phyloP scores from a whole-genome alignment of 2,329 filamentous ascomycete species.

The Paecilomyces dactylethromorphus region DNA sequence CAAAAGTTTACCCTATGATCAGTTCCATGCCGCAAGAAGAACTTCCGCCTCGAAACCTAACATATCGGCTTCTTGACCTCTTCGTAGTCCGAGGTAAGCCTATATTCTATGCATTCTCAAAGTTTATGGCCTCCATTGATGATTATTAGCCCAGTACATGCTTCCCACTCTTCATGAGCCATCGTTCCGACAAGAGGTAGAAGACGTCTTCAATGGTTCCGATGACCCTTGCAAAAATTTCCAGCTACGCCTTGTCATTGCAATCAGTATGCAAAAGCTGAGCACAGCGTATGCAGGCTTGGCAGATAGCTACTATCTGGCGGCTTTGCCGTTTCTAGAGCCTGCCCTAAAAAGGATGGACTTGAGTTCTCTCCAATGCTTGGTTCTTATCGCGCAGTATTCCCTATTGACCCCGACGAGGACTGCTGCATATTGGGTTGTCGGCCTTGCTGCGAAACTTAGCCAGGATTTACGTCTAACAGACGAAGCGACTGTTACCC shows the following conservation, averaged over 20 bases:
- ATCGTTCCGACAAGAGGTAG: conserved; percentile 66
- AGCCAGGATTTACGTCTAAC: conserved; percentile 83
- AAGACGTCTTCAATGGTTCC: conserved; percentile 72
- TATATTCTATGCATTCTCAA: not conserved
- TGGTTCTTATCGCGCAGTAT: conserved; percentile 81
- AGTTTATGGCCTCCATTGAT: conserved; percentile 10
- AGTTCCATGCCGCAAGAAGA: conserved; percentile 73
- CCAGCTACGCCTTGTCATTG: conserved; percentile 81
- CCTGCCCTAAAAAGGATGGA: conserved; percentile 82
- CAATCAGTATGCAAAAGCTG: conserved; percentile 89
- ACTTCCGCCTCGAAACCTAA: conserved; percentile 67
- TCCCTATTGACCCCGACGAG: conserved; percentile 86
- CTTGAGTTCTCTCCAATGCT: conserved; percentile 81
- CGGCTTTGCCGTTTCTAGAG: conserved; percentile 79
- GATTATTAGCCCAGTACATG: conserved; percentile 68
- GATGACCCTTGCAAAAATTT: conserved; percentile 81
- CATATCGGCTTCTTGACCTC: conserved; percentile 72
- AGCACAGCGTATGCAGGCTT: conserved; percentile 85
- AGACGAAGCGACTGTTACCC: conserved; percentile 79
- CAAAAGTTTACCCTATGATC: conserved; percentile 83
- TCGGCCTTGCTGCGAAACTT: conserved; percentile 79
- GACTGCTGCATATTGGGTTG: conserved; percentile 87
- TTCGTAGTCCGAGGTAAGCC: conserved; percentile 74
- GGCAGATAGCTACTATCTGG: conserved; percentile 90
- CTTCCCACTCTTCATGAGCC: conserved; percentile 82